These are phyloP conservation scores for Alternaria conjuncta DNA, from an alignment of 2,329 filamentous ascomycete species.

Conservation along the genomic window DNA sequence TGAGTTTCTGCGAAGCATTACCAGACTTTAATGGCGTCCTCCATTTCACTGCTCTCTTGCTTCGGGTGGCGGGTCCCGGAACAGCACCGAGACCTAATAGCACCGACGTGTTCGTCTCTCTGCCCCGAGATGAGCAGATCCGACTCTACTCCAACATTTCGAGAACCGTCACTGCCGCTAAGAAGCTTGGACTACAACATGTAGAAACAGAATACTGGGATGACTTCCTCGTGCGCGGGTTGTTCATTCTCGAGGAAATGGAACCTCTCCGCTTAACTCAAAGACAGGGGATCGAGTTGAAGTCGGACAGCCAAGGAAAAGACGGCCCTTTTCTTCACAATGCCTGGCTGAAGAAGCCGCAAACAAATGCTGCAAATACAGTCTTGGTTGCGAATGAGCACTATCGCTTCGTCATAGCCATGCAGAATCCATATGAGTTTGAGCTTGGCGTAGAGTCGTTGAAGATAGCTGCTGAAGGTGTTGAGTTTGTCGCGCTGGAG, in stretches of 20 bases:
- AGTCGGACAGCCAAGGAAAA: constrained; percentile 45
- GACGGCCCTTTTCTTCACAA: constrained; percentile 92
- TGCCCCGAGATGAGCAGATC: constrained; percentile 82
- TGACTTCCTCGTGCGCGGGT: constrained; percentile 87
- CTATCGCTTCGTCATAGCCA: constrained; percentile 77
- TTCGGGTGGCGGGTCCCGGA: constrained; percentile 81
- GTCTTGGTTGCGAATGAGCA: constrained; percentile 80
- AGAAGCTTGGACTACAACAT: constrained; percentile 72
- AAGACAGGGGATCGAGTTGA: constrained; percentile 43
- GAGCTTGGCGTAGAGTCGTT: constrained; percentile 89
- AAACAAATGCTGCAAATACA: constrained; percentile 63
- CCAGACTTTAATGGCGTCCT: constrained; percentile 92
- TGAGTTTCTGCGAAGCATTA: constrained; percentile 91
- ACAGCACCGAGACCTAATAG: constrained; percentile 72
- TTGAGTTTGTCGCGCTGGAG: constrained; percentile 70
- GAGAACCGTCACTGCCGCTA: constrained; percentile 79
- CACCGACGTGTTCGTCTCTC: constrained; percentile 72
- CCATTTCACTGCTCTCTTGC: constrained; percentile 80
- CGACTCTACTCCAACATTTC: constrained; percentile 84
- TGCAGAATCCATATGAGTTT: constrained; percentile 95
- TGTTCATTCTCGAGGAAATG: constrained; percentile 62
- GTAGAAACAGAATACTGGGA: constrained; percentile 93
- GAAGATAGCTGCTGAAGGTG: constrained; percentile 74
- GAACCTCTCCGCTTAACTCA: constrained; percentile 37
- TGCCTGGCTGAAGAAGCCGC: constrained; percentile 77